Evolutionary conservation across 306 rosid genomes (phyloP), one percentile per base, ranked within the genome.

Genomic region (Oemleria cerasiformis): DNA sequence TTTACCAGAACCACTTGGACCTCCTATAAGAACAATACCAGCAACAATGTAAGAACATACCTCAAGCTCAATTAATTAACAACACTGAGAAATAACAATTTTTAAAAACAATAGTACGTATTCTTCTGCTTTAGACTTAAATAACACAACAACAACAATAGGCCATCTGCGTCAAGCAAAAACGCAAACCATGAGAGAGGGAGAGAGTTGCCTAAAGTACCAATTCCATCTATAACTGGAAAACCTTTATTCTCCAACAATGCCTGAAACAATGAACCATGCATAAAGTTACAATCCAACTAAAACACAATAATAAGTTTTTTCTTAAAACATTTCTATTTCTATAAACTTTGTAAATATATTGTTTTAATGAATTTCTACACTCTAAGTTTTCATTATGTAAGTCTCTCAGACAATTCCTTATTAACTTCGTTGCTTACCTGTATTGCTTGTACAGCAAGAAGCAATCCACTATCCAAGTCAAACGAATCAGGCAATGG

Each of bases 1-100:
- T 92, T 94, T 94, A 77, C 99, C 99, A 76, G 97, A 94, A 50
- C 99, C 99, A 82, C 99, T 94, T 82, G 99, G 99, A 73, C 99
- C 99, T 38, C 99, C 99, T 94, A 84, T 78, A 84, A 84, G 67
- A 71, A 72, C 65, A 81, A 78, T 56, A 78, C 49, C 67, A 63
- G 44, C 23, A 64, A 19, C 36, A 83, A 38, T 13, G 62, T 58
- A 72, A 79, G 71, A 69, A 64, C 68, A 25, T 55, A 65, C 51
- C 34, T 53, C 65, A 64, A 50, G 57, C 64, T 81, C 68, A 82
- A 72, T 69, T 50, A 73, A 58, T 58, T 12, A 43, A 55, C 13
- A 11, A 6, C n/a, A 9, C 23, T 10, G 8, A 59, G 20, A 58
- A 34, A 59, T 30, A 59, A 13, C 64, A 14, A 9, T 30, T 59